Evolutionary conservation across 495 filamentous ascomycete genomes (phyloP), one percentile per base, ranked within the genome.

Genomic region (Neurospora sp.): DNA sequence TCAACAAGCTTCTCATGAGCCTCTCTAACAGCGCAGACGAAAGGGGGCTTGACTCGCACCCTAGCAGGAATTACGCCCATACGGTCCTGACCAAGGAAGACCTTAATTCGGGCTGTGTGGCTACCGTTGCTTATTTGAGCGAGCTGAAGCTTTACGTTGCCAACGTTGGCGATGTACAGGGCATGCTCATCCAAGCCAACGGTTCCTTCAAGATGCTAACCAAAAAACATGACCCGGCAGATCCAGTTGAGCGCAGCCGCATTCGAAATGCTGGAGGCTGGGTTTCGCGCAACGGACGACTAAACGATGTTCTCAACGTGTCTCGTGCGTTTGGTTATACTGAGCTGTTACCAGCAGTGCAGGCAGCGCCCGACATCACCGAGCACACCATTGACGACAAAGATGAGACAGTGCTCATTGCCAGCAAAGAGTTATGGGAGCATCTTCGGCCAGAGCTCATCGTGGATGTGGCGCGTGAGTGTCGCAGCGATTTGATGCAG

Each of bases 321-420:
- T 98, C 96, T 34, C 88, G 96, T 38, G 94, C 95, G 6, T 99
- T 99, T 81, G 96, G 96, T 7, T 97, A 97, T 81, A 91, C 94
- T 70, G 91, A 96, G 66, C 85, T 95, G 80, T 96, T 97, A 88
- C 96, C 96, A 11, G 90, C 93, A 36, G 91, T 99, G 66, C 95
- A 97, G 81, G 95, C 96, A 7, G 93, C 94, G 13, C 96, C 96
- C 5, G 85, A 96, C 76, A 91, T 97, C 48, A 87, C 88, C 73
- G 92, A 95, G 71, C 83, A 93, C 42, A 91, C 87, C 6, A 86
- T 99, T 75, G 91, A 89, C 17, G 94, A 98, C 71, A 91, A 94
- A 74, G 96, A 99, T 80, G 96, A 98, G 79, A 93, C 95, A 85
- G 89, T 99, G 39, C 84, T 99, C 59, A 88, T 99, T 69, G 96